Evolutionary conservation across 768 basidiomycete genomes (phyloP), one percentile per base, ranked within the genome.

Genomic region (Mycena epipterygia): DNA sequence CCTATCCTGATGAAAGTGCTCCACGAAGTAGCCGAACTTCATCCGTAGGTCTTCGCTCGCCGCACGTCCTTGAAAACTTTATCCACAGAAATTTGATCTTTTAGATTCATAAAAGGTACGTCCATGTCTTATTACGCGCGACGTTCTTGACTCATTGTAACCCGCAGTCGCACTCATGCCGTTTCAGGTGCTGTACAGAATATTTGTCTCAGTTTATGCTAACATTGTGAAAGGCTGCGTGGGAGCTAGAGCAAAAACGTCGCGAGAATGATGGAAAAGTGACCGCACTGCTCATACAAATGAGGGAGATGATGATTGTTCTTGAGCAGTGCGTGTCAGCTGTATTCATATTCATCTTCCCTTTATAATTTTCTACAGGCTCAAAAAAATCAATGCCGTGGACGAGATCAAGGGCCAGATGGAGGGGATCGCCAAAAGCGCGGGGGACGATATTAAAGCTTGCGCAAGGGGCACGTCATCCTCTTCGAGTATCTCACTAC

Each of bases 261-360:
- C 76, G 81, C 8, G 82, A 82, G 6, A 85, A 86, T 41, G 83
- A 86, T 60, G 78, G 78, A 64, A 81, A 79, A 62, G 77, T 86
- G 17, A 69, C 79, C 3, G 64, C 77, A 0, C 72, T 86, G 25
- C 78, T 81, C 72, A 75, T 78, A 14, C 78, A 81, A 62, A 85
- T 85, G 84, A 77, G 72, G 48, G 80, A 85, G 29, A 84, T 82
- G 82, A 82, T 85, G 79, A 58, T 63, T 14, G 76, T 76, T 17
- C 71, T 84, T 11, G 51, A 79, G 0, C 81, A 82, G 84, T 84
- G 51, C 7, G 82, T 60, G 25, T 3, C 19, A 14, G 8, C 29
- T 32, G n/a, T 19, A n/a, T 19, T 44, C 6, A 25, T 33, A 6
- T 41, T n/a, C n/a, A n/a, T n/a, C n/a, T n/a, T n/a, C n/a, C n/a